Evolutionary conservation across 768 basidiomycete species (phyloP).

Genomic region (Obba rivulosa): DNA sequence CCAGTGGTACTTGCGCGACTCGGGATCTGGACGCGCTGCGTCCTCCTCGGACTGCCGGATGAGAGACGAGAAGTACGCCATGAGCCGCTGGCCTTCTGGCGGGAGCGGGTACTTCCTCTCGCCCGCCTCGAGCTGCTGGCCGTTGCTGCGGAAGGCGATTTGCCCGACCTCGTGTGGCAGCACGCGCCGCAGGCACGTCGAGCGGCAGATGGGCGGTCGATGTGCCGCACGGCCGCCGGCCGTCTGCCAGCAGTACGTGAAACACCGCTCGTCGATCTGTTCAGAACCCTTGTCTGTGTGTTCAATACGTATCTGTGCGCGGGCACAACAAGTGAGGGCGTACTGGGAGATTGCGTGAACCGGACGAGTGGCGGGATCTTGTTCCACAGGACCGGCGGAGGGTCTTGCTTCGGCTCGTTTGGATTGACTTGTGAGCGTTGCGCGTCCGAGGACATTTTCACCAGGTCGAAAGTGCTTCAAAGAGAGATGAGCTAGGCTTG

Average conservation of each 20-base stretch:
- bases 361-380: too few relatives aligned
- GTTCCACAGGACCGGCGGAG: too few relatives aligned
- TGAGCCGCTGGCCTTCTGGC: constrained; percentile 52
- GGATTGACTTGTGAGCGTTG: too few relatives aligned
- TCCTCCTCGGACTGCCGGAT: constrained; percentile 7
- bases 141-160: constrained; percentile 13
- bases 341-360: too few relatives aligned
- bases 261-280: constrained; percentile 29
- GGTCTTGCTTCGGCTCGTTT: too few relatives aligned
- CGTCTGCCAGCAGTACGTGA: constrained; percentile 31
- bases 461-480: too few relatives aligned
- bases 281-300: too few relatives aligned
- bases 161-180: constrained; percentile 31
- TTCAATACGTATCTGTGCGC: too few relatives aligned
- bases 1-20: constrained; percentile 51
- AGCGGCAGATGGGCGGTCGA: constrained; percentile 29
- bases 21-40: constrained; percentile 8
- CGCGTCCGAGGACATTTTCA: too few relatives aligned
- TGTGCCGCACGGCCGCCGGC: constrained; percentile 24
- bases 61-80: constrained; percentile 28
- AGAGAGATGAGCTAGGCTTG: too few relatives aligned
- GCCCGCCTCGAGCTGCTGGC: constrained; percentile 1
- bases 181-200: constrained; percentile 32
- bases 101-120: constrained; percentile 53
- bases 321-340: too few relatives aligned